Conservation (phyloP, 495 filamentous ascomycete genomes). For the Aspergillus asperescens region DNA sequence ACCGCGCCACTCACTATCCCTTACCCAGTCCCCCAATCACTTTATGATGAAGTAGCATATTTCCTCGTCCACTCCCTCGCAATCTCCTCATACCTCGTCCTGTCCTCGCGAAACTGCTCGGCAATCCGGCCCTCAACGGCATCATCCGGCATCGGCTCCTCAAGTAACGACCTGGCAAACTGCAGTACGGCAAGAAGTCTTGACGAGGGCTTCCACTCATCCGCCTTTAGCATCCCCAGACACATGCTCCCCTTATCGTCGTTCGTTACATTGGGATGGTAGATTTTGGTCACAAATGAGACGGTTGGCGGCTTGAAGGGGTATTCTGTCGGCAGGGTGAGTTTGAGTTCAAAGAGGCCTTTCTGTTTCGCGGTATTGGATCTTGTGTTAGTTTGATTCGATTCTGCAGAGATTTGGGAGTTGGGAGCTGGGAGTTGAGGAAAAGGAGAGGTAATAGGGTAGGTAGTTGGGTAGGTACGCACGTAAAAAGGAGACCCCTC, state of each 20-base stretch:
- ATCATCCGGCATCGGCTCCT: slow-evolving; percentile 91
- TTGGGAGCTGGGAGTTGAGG: not conserved
- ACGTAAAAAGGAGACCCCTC: slow-evolving; percentile 67
- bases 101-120: slow-evolving; percentile 72
- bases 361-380: slow-evolving; percentile 42
- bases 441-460: too few species aligned
- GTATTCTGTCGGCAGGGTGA: slow-evolving; percentile 78
- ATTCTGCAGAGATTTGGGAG: too few species aligned
- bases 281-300: slow-evolving; percentile 90
- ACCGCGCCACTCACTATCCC: too few species aligned
- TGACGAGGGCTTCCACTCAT: slow-evolving; percentile 91
- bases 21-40: not conserved
- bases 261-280: slow-evolving; percentile 97
- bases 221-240: slow-evolving; percentile 75
- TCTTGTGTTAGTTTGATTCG: too few species aligned
- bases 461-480: slow-evolving; percentile 17
- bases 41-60: slow-evolving; percentile 52
- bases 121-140: slow-evolving; percentile 85
- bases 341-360: slow-evolving; percentile 71
- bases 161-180: slow-evolving; percentile 69
- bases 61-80: slow-evolving; percentile 75
- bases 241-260: slow-evolving; percentile 91
- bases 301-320: slow-evolving; percentile 90
- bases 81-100: slow-evolving; percentile 72
- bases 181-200: slow-evolving; percentile 72